phyloP scores from a whole-genome alignment of 1,284 basidiomycete genomes.

The Puccinia triticina region DNA sequence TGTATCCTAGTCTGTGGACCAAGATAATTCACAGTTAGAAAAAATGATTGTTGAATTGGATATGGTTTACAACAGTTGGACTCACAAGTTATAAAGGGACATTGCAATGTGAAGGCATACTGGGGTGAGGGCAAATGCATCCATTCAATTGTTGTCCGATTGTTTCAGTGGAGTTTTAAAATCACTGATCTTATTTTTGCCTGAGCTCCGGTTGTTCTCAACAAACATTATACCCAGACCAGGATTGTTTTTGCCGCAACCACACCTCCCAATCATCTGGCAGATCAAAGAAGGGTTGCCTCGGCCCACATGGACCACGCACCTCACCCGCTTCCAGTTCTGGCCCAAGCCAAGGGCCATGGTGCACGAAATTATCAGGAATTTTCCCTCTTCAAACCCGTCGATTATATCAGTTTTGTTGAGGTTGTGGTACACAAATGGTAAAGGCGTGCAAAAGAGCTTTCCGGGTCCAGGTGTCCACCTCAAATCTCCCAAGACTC shows the following conservation, averaged over 20 bases:
- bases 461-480: neutral
- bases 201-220: neutral
- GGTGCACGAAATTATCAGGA: constrained; percentile 1
- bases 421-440: neutral
- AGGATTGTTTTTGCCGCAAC: neutral
- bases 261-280: constrained; percentile 30
- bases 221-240: constrained; percentile 15
- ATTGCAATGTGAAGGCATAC: constrained; percentile 19
- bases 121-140: constrained; percentile 14
- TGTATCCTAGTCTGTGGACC: neutral
- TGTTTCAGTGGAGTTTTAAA: neutral
- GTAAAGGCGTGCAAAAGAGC: neutral
- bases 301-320: constrained; percentile 8
- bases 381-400: neutral
- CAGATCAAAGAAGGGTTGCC: constrained; percentile 14
- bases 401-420: neutral
- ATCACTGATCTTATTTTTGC: neutral
- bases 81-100: neutral
- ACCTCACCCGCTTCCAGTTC: constrained; percentile 6
- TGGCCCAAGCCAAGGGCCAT: constrained; percentile 32
- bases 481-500: neutral
- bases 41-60: neutral
- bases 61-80: neutral
- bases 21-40: neutral
- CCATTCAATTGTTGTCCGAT: constrained; percentile 28